A percentile compares a stretch with the other conserved stretches of the same genome.
Evolutionary conservation across 352 stramenopile species (phyloP).

Genomic region (Pythium phragmitis): DNA sequence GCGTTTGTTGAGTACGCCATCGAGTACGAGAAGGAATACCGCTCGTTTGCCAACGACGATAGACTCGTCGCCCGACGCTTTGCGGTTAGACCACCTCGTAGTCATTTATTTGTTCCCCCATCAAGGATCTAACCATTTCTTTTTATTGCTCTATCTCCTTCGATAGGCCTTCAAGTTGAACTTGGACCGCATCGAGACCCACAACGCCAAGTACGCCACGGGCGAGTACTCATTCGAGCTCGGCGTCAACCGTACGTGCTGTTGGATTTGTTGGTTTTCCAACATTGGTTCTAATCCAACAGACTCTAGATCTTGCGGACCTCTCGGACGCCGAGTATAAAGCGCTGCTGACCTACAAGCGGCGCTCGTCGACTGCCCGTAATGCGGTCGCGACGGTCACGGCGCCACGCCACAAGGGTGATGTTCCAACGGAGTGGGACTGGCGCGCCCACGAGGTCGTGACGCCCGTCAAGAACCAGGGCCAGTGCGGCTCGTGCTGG

Average conservation of each 20-base stretch:
- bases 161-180: constrained; percentile 45
- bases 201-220: constrained; percentile 48
- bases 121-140: too few species aligned
- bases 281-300: not conserved
- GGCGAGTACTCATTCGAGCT: constrained; percentile 52
- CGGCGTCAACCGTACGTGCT: constrained; percentile 37
- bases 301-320: constrained; percentile 31
- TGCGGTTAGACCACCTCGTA: constrained; percentile 11
- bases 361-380: not conserved
- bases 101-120: too few species aligned
- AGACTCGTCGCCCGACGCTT: constrained; percentile 42
- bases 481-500: constrained; percentile 98
- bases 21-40: constrained; percentile 53
- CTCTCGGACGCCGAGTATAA: constrained; percentile 46
- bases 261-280: not conserved
- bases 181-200: constrained; percentile 42
- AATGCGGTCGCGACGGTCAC: constrained; percentile 23
- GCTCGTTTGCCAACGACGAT: constrained; percentile 37
- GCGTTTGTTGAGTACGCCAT: constrained; percentile 57
- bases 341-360: constrained; percentile 40
- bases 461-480: constrained; percentile 98
- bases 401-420: constrained; percentile 9
- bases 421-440: constrained; percentile 41
- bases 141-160: too few species aligned
- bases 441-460: constrained; percentile 76